These are phyloP conservation scores for Eutrema heterophyllum DNA, from an alignment of 345 rosid genomes.

Conservation along the genomic window DNA sequence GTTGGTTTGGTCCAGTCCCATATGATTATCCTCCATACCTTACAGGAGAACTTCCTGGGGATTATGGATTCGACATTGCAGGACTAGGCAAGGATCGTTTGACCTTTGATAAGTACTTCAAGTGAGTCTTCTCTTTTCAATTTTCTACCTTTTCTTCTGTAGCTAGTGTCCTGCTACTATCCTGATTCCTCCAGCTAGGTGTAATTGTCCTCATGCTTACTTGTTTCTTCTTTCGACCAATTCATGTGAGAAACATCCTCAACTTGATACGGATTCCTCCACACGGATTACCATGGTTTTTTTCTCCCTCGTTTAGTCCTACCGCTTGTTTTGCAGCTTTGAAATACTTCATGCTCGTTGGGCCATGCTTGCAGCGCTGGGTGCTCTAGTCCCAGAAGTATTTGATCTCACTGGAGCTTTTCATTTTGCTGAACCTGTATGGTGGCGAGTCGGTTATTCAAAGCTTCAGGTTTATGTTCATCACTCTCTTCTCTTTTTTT, in stretches of 20 bases:
- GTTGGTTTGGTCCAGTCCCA: conserved; percentile 94
- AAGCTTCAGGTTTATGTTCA: conserved; percentile 58
- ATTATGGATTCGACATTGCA: conserved; percentile 90
- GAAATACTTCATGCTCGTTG: conserved; percentile 95
- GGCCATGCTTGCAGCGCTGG: conserved; percentile 97
- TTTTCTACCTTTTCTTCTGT: not conserved
- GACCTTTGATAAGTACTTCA: conserved; percentile 61
- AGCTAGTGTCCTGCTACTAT: not conserved
- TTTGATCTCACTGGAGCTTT: conserved; percentile 65
- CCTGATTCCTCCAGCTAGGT: not conserved
- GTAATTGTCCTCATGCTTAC: not conserved
- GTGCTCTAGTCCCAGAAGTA: conserved; percentile 79
- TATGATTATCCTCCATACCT: conserved; percentile 72
- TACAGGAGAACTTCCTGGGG: conserved; percentile 81
- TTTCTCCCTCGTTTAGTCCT: not conserved
- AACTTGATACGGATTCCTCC: too few species aligned
- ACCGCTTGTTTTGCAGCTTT: conserved; percentile 48
- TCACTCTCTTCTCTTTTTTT: not conserved
- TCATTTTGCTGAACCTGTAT: conserved; percentile 80
- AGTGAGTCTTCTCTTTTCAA: conserved; percentile 40
- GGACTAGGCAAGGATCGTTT: conserved; percentile 66
- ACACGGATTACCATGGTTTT: too few species aligned
- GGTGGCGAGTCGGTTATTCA: conserved; percentile 96
- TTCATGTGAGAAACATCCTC: too few species aligned
- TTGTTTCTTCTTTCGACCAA: not conserved